Base-by-base conservation (phyloP, 352 stramenopile species). In the Phytopythium cucurbitacearum region DNA sequence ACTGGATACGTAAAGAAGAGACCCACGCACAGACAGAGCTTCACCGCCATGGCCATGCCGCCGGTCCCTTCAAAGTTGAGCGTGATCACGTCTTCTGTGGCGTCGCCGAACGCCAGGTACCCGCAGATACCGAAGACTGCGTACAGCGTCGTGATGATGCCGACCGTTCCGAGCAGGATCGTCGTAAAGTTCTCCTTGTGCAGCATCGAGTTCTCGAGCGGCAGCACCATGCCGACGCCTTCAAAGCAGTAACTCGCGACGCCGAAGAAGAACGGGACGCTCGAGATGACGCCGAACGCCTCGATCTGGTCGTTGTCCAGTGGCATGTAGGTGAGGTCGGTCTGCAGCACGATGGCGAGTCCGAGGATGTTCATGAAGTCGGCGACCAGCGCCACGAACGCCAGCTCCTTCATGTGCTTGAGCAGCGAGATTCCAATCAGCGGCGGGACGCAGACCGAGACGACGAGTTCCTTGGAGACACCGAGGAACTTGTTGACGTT, bases 1-100 rank as follows among this genome's bases (percentile, higher is more conserved):
- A 97, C 75, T 4, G 91, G 91, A 55, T 97, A 97, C 42, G 91
- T 96, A 48, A 97, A 88, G 64, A 97, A 97, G 1, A 97, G 70
- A 1, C 82, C 91, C 8, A 88, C 62, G 45, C 82, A 97, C 12
- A 97, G 60, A 9, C 80, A 89, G 8, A 96, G 53, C 62, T 97
- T 94, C 34, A 97, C 89, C 44, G 95, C 71, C 28, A 64, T 87
- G 40, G 76, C 78, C 36, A 81, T 64, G 56, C 76, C 69, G n/a
- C 66, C 62, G 10, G 45, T 69, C n/a, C 64, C 70, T 37, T 82
- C 62, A 38, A 97, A 72, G 51, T 97, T 97, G 33, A 97, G 67
- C 0, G 90, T 97, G 56, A 97, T 95, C 5, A 95, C 85, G 28
- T 90, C 89, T 33, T 88, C 47, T 0, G 88, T 97, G 1, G 73